Base-by-base conservation (phyloP, 768 basidiomycete genomes). In the Suillus spraguei region DNA sequence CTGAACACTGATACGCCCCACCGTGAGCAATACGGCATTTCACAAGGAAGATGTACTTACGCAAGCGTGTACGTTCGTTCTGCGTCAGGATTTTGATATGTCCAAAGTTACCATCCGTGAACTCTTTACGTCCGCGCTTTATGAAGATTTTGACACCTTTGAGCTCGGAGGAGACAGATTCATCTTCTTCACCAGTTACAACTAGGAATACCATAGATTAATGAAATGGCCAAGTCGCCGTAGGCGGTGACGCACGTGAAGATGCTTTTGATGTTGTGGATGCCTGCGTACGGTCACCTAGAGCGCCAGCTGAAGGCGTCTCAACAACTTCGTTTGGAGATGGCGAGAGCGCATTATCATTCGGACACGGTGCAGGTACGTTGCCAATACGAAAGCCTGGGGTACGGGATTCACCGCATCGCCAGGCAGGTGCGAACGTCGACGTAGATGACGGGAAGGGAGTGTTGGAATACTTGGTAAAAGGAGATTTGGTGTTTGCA, bases 111-210 rank as follows among this genome's bases (percentile, higher is more conserved):
- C 85, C 87, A 41, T 84, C 83, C 28, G 82, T 80, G 69, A 88
- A 90, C 22, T 84, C 80, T 63, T 81, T 81, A 36, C 63, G 62
- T 61, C 74, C 74, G 50, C 75, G 75, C 69, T 75, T 75, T 32
- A 65, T 60, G 24, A 83, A 89, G 24, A 90, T 78, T 68, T 85
- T 88, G 44, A 82, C 83, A 47, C 85, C 84, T 66, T 85, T 88
- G 63, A 88, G 77, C 66, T 88, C 88, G 54, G 83, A 70, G 65
- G 78, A 72, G 10, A 85, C 78, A 11, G 80, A 77, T 72, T 91
- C 89, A 54, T 83, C 80, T 70, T 91, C 89, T 68, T 91, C 89
- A 11, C 89, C 89, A 2, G 88, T 90, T 39, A 81, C 32, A 68
- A 42, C 74, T 76, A 38, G 49, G 39, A 17, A 20, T 7, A 24